Evolutionary conservation across 441 rosid genomes (phyloP).

Genomic region (Erodium texanum): DNA sequence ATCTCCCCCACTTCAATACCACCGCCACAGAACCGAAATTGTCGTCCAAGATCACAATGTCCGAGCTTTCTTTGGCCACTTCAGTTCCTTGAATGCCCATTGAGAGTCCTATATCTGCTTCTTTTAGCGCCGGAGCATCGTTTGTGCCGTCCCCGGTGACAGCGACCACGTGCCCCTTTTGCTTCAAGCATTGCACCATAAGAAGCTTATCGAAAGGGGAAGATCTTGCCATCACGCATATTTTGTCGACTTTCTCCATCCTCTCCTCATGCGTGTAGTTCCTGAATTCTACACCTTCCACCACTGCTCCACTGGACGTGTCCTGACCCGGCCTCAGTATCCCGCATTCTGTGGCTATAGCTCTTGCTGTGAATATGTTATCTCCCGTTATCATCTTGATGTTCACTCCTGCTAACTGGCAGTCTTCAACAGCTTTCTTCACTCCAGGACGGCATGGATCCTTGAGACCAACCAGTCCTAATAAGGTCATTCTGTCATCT

Average conservation of each 20-base stretch:
- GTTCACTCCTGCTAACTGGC: conserved; percentile 53
- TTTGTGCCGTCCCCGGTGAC: conserved; percentile 85
- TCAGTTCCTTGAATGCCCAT: conserved; percentile 87
- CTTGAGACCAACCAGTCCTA: conserved; percentile 65
- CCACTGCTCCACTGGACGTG: conserved; percentile 27
- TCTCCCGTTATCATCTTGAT: conserved; percentile 84
- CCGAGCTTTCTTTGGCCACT: conserved; percentile 75
- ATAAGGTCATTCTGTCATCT: conserved; percentile 37
- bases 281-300: conserved; percentile 56
- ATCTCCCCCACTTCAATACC: conserved; percentile 49
- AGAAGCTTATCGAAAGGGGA: conserved; percentile 74
- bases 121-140: conserved; percentile 76
- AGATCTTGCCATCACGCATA: conserved; percentile 69
- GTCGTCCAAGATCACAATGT: conserved; percentile 65
- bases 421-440: conserved; percentile 49
- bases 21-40: conserved; percentile 57
- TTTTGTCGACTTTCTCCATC: conserved; percentile 43
- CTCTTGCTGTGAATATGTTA: conserved; percentile 74
- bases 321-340: conserved; percentile 34
- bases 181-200: conserved; percentile 67
- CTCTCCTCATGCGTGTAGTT: conserved; percentile 34
- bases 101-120: conserved; percentile 70
- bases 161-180: conserved; percentile 70
- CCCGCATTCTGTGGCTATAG: conserved; percentile 69
- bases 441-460: conserved; percentile 66